Base-by-base conservation (phyloP, 306 rosid species). In the Rubus parviflorus region DNA sequence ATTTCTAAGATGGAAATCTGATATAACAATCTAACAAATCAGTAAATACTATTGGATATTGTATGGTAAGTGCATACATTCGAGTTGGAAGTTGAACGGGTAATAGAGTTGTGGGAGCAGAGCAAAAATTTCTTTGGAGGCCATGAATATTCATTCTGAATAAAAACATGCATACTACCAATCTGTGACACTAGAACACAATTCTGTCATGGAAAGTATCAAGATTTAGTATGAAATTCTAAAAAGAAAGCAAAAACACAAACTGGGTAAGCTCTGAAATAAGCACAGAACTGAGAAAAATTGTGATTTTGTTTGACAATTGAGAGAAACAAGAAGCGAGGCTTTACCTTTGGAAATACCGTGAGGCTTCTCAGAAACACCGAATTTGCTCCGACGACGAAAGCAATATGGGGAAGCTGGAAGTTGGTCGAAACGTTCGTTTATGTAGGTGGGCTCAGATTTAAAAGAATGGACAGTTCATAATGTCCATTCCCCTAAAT, bases 71-170 rank as follows among this genome's bases (percentile, higher is more conserved):
- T 14, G 9, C 80, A 40, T 88, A 94, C 97, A 75, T 88, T 69
- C 68, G 88, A 72, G 88, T 82, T 14, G 98, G 97, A 76, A 83
- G 93, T 74, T 84, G 87, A 5, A 92, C 78, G 8, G 83, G 93
- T 12, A 68, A 68, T 85, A 92, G 76, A 76, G 89, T 72, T 54
- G 83, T 78, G 3, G 92, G 75, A 74, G 90, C 85, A 56, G 90
- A 49, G 80, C 54, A 79, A 12, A 90, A 74, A 77, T 71, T 85
- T 88, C 92, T 85, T 37, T 81, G 86, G 76, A 90, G 83, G 85
- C 84, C 83, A 81, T 41, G 83, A 63, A 78, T 37, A 74, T 86
- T 92, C 96, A 81, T 88, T 64, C 47, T 75, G 78, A 83, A 48
- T 19, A 76, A 60, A 25, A 63, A 48, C 93, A 90, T 87, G 79